Percentiles rank a stretch among this genome's conserved stretches.
Conservation (phyloP, 441 rosid species). For the Geranium incanum region DNA sequence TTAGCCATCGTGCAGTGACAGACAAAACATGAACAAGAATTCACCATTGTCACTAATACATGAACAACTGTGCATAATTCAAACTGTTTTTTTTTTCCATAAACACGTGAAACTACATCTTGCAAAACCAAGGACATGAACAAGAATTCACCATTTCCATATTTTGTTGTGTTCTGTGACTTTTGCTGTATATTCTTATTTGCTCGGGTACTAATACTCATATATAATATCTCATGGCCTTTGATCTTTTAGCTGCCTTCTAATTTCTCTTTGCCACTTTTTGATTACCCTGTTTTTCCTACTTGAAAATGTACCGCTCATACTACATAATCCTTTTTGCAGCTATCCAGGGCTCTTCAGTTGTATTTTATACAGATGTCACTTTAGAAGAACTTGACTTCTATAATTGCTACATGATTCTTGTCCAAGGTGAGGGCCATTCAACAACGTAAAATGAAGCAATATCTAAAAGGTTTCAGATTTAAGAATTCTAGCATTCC, state of each 20-base stretch:
- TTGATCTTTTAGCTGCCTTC: neutral
- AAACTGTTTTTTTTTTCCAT: neutral
- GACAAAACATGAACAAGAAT: neutral
- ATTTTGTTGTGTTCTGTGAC: neutral
- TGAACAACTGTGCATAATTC: neutral
- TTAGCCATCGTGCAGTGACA: neutral
- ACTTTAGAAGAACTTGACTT: conserved; percentile 39
- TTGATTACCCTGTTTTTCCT: conserved; percentile 6
- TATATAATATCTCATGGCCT: too few species aligned
- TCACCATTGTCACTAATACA: neutral
- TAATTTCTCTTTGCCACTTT: conserved; percentile 10
- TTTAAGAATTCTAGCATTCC: neutral
- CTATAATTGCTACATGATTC: conserved; percentile 50
- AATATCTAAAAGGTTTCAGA: conserved; percentile 1
- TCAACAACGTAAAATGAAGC: neutral
- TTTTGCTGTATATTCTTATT: neutral
- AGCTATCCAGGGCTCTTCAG: conserved; percentile 63
- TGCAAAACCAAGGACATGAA: neutral
- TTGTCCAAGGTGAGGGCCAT: conserved; percentile 61
- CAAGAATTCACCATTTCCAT: too few species aligned
- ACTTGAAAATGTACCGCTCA: conserved; percentile 11
- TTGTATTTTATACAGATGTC: conserved; percentile 61
- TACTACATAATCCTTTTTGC: conserved; percentile 26
- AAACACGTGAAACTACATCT: neutral
- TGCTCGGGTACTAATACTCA: too few species aligned